Conservation (phyloP, 2,329 filamentous ascomycete species). For the Botrytis pseudocinerea region DNA sequence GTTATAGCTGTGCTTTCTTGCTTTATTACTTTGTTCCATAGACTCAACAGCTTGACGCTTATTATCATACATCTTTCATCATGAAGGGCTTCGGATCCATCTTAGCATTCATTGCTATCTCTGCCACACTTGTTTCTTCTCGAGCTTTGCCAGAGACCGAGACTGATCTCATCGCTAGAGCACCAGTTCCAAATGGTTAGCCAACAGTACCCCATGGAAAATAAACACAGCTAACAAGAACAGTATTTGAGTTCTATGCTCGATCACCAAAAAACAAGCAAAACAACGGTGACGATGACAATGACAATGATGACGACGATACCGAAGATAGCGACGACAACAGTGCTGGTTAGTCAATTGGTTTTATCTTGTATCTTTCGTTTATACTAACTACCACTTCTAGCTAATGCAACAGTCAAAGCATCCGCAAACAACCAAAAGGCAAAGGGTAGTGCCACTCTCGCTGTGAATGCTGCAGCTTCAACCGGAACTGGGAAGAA, state of each 20-base stretch:
- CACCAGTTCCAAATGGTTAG: slow-evolving; percentile 30
- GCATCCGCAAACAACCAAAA: not conserved
- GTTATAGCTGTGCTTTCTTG: slow-evolving; percentile 37
- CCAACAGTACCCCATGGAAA: not conserved
- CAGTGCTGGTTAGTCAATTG: not conserved
- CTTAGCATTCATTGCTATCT: slow-evolving; percentile 43
- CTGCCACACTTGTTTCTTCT: slow-evolving; percentile 41
- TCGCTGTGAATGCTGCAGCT: slow-evolving; percentile 5
- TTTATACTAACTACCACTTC: not conserved
- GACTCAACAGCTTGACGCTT: slow-evolving; percentile 35
- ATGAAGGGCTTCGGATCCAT: slow-evolving; percentile 47
- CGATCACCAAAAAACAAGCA: slow-evolving; percentile 31
- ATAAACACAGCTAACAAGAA: slow-evolving; percentile 15
- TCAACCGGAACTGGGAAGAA: slow-evolving; percentile 20
- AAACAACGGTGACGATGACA: not conserved
- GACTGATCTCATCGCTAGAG: slow-evolving; percentile 30
- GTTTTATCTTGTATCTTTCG: not conserved
- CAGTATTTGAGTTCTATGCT: slow-evolving; percentile 29
- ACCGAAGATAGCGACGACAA: not conserved
- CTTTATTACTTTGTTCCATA: slow-evolving; percentile 32
- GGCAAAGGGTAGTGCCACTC: not conserved
- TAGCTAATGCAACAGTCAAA: not conserved
- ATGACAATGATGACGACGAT: not conserved
- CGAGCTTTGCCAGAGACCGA: slow-evolving; percentile 33
- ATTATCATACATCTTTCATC: slow-evolving; percentile 32